phyloP scores from a whole-genome alignment of 176 grass and related monocot species.

The Lolium multiflorum region DNA sequence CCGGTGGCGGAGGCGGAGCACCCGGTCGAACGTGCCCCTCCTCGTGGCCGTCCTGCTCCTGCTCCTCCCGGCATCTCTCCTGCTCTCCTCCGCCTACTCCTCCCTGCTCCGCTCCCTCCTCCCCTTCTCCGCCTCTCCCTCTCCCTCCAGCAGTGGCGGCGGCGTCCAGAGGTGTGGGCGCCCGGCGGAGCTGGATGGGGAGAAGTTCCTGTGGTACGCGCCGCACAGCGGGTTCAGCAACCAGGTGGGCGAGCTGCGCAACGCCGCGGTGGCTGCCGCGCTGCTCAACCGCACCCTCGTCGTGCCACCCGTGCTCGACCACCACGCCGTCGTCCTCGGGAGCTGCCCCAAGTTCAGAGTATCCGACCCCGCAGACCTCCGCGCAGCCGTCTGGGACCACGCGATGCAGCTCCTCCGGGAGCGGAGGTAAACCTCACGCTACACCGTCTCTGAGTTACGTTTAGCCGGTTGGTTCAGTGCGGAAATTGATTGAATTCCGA shows the following conservation, averaged over 20 bases:
- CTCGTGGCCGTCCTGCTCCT: conserved; percentile 52
- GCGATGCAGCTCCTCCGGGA: conserved; percentile 72
- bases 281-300: conserved; percentile 90
- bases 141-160: background rate
- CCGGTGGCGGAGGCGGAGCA: conserved; percentile 76
- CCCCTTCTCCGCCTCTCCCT: conserved; percentile 19
- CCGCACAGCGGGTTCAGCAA: conserved; percentile 97
- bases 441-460: too few relatives aligned
- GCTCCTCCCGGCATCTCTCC: conserved; percentile 39
- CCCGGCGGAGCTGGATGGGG: conserved; percentile 41
- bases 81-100: conserved; percentile 54
- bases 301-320: conserved; percentile 86
- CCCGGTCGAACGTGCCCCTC: conserved; percentile 51
- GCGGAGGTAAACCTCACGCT: conserved; percentile 61
- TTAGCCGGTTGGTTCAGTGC: too few relatives aligned
- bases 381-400: conserved; percentile 80
- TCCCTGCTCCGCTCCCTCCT: conserved; percentile 51
- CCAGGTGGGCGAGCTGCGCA: conserved; percentile 85
- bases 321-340: conserved; percentile 90
- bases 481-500: too few relatives aligned
- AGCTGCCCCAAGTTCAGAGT: conserved; percentile 98
- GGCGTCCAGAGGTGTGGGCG: conserved; percentile 36
- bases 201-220: conserved; percentile 93
- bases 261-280: conserved; percentile 74
- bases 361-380: conserved; percentile 61